Evolutionary conservation across 1,284 basidiomycete genomes (phyloP), one percentile per base, ranked within the genome.

Genomic region (Ceratobasidium sp.): DNA sequence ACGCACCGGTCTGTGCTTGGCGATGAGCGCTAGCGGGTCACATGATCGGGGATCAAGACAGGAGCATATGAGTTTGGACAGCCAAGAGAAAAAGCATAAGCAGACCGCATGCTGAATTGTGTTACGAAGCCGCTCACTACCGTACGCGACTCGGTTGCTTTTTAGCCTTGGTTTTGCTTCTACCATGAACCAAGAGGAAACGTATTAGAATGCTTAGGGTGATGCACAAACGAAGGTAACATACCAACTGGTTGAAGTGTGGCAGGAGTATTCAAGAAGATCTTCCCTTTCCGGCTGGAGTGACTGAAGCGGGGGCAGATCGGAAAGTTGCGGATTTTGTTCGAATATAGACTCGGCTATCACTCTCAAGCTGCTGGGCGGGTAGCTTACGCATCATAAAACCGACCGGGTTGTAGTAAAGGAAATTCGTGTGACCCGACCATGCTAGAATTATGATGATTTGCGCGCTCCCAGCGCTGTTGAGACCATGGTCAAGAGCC

Each of bases 31-130:
- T n/a, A 20, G n/a, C 18, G 50, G n/a, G 50, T 52, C 50, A 52
- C 50, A n/a, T 52, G 50, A 52, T 52, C 50, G 50, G n/a, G 50
- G 20, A 52, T 52, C 50, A 52, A 18, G 50, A n/a, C 50, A n/a
- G 50, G 18, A 52, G n/a, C 50, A 52, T 20, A 52, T 52, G 50
- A n/a, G 18, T 52, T 52, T 18, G n/a, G 18, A 6, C 16, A 20
- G 50, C 50, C 50, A 52, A 52, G 50, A 52, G 50, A 52, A 52
- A 52, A n/a, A n/a, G 50, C n/a, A 18, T n/a, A n/a, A 52, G n/a
- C 50, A n/a, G 50, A n/a, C n/a, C 50, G 20, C 16, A n/a, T n/a
- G 50, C 18, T 18, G 50, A 52, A n/a, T 20, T 52, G 6, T 52
- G 50, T 20, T 52, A n/a, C n/a, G 50, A 52, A 52, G 50, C 18